A percentile compares a stretch with the other conserved stretches of the same genome.
Evolutionary conservation across 768 basidiomycete genomes (phyloP).

Genomic region (Suillus hirtellus): DNA sequence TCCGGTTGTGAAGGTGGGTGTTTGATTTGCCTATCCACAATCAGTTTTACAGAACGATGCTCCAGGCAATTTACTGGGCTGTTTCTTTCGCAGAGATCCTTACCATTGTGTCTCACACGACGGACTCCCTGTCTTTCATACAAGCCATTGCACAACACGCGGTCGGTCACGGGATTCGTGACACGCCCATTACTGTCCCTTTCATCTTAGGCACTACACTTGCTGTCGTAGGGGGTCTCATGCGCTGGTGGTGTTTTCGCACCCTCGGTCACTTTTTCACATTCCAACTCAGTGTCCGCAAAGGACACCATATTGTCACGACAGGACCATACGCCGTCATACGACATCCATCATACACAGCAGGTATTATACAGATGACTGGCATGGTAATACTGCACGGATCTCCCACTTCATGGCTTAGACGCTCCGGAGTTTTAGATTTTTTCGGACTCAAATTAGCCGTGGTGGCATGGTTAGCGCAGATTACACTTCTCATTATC

Average conservation of each 20-base stretch:
- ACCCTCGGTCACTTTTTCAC: conserved; percentile 43
- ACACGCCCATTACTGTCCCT: conserved; percentile 1
- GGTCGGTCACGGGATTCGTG: not conserved
- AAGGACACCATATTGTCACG: conserved; percentile 42
- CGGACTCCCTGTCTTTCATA: not conserved
- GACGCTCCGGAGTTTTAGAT: not conserved
- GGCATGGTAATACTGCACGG: conserved; percentile 13
- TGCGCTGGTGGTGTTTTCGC: conserved; percentile 31
- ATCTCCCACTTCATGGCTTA: conserved; percentile 10
- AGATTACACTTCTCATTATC: not conserved
- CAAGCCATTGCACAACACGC: not conserved
- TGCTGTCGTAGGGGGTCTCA: conserved; percentile 22
- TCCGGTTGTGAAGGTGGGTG: not conserved
- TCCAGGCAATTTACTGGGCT: conserved; percentile 2
- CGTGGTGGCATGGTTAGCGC: not conserved
- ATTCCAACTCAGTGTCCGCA: conserved; percentile 43
- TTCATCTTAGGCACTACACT: conserved; percentile 26
- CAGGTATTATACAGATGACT: conserved; percentile 16
- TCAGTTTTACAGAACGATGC: not conserved
- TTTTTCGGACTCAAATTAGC: not conserved
- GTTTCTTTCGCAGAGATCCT: conserved; percentile 4
- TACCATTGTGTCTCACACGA: not conserved
- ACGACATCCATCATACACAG: conserved; percentile 46
- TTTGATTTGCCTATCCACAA: not conserved
- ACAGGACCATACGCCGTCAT: conserved; percentile 44